Conservation (phyloP, 805 yeast species). For the Myxozyma kluyveri region DNA sequence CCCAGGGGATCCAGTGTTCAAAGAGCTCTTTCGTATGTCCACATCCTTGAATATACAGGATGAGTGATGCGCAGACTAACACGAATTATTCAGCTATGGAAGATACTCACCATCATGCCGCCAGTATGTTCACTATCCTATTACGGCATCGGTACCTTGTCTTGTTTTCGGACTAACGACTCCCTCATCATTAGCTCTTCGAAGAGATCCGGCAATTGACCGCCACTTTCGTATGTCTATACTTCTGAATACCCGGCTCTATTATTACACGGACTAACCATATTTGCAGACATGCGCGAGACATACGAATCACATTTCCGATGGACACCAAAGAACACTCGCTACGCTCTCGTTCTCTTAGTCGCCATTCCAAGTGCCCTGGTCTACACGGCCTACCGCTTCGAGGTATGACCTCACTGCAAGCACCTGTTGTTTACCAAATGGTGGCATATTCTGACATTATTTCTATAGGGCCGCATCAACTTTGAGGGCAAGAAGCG, state of each 20-base stretch:
- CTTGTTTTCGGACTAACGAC: too few relatives aligned
- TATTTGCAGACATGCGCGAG: constrained; percentile 21
- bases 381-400: constrained; percentile 18
- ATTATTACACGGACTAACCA: neutral
- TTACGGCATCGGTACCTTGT: too few relatives aligned
- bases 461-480: constrained; percentile 19
- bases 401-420: constrained; percentile 16
- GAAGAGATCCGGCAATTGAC: constrained; percentile 29
- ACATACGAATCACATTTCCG: constrained; percentile 24
- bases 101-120: too few relatives aligned
- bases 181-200: constrained; percentile 25
- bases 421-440: neutral
- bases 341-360: constrained; percentile 14
- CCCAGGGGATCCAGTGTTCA: too few relatives aligned
- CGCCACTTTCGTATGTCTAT: constrained; percentile 21
- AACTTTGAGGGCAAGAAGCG: constrained; percentile 29
- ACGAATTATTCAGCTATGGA: too few relatives aligned
- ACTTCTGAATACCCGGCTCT: neutral
- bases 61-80: too few relatives aligned
- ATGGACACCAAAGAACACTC: constrained; percentile 24
- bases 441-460: neutral
- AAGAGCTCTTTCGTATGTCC: too few relatives aligned
- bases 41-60: too few relatives aligned
- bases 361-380: constrained; percentile 18
- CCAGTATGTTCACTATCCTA: too few relatives aligned